Percentiles rank a stretch among this genome's conserved stretches.
Evolutionary conservation across 768 basidiomycete genomes (phyloP).

Genomic region (Leucosporidium scottii): DNA sequence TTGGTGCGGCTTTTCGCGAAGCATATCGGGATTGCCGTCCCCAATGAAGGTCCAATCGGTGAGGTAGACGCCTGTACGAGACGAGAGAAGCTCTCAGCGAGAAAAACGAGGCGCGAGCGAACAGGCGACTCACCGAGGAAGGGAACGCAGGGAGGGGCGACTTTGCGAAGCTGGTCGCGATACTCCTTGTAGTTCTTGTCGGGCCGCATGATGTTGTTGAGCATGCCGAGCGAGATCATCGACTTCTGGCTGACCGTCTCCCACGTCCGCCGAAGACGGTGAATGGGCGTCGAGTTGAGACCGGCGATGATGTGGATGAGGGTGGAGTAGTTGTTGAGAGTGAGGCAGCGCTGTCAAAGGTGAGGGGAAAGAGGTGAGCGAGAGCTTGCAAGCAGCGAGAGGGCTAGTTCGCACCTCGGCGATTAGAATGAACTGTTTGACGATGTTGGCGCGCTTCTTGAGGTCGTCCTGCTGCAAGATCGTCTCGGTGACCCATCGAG

Average conservation of each 20-base stretch:
- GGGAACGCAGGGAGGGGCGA: constrained; percentile 89
- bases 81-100: not conserved
- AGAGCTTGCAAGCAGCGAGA: not conserved
- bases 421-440: constrained; percentile 84
- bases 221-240: constrained; percentile 63
- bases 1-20: constrained; percentile 50
- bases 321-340: constrained; percentile 88
- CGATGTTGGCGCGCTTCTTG: constrained; percentile 65
- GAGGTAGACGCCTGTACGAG: constrained; percentile 73
- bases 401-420: constrained; percentile 66
- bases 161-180: constrained; percentile 68
- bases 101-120: constrained; percentile 29
- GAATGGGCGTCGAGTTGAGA: constrained; percentile 85
- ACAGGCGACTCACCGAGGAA: constrained; percentile 64
- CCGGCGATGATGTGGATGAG: constrained; percentile 95
- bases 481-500: constrained; percentile 82
- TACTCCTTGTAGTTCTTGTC: constrained; percentile 93
- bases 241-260: constrained; percentile 72
- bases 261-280: constrained; percentile 87
- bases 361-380: not conserved
- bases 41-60: constrained; percentile 96
- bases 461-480: constrained; percentile 74
- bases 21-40: constrained; percentile 83
- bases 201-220: constrained; percentile 85
- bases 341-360: constrained; percentile 65